Evolutionary conservation across 2,329 filamentous ascomycete species (phyloP).

Genomic region (Didymellaceae sp.): DNA sequence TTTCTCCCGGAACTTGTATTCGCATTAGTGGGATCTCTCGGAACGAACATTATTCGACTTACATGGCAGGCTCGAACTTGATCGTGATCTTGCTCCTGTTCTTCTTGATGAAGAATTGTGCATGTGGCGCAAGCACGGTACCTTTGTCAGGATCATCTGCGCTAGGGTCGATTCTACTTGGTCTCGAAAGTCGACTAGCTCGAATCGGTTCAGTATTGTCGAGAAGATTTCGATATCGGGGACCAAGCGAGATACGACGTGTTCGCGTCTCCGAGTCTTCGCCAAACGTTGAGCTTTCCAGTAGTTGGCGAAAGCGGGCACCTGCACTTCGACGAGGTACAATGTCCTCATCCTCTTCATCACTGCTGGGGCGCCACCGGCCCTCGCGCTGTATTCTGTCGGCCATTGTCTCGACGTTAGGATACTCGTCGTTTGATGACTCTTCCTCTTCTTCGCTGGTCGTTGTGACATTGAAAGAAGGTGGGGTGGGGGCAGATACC

Average conservation of each 20-base stretch:
- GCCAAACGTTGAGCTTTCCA: constrained; percentile 26
- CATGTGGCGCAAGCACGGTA: constrained; percentile 71
- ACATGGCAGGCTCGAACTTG: constrained; percentile 80
- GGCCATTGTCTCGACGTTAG: constrained; percentile 48
- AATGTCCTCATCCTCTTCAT: constrained; percentile 49
- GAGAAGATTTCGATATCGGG: constrained; percentile 11
- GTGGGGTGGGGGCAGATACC: constrained; percentile 46
- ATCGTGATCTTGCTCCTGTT: constrained; percentile 86
- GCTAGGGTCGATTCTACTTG: constrained; percentile 43
- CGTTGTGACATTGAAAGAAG: constrained; percentile 51
- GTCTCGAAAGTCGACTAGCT: constrained; percentile 35
- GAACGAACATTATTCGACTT: constrained; percentile 37
- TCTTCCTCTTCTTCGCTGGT: constrained; percentile 45
- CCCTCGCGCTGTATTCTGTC: constrained; percentile 50
- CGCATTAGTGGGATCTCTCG: not conserved
- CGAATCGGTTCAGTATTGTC: constrained; percentile 34
- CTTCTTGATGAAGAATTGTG: constrained; percentile 82
- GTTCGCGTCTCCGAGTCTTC: constrained; percentile 40
- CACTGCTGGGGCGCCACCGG: constrained; percentile 45
- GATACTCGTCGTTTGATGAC: constrained; percentile 46
- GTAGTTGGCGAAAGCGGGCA: constrained; percentile 32
- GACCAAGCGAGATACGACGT: constrained; percentile 7
- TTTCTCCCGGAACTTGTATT: constrained; percentile 71
- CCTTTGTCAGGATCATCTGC: constrained; percentile 21
- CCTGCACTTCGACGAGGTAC: constrained; percentile 30